Evolutionary conservation across 2,329 filamentous ascomycete genomes (phyloP).

Genomic region (Fusarium avenaceum): DNA sequence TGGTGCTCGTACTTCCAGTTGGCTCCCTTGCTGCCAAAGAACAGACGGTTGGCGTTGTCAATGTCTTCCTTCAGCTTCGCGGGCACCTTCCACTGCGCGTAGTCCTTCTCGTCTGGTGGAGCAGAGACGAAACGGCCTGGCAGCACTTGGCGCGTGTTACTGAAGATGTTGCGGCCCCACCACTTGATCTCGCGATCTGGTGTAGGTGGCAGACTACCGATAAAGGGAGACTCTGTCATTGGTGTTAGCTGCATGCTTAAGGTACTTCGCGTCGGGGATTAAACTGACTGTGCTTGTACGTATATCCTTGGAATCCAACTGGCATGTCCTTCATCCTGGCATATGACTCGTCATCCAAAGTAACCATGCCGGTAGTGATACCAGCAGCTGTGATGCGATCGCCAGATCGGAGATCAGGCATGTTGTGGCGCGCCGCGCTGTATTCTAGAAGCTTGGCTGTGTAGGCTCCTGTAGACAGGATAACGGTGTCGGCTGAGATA

Average conservation of each 20-base stretch:
- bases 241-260: slow-evolving; percentile 50
- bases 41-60: slow-evolving; percentile 66
- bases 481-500: slow-evolving; percentile 63
- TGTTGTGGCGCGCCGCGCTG: slow-evolving; percentile 63
- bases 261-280: not conserved
- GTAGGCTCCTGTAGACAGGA: slow-evolving; percentile 70
- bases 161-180: slow-evolving; percentile 73
- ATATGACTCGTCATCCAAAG: slow-evolving; percentile 63
- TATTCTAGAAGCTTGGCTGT: slow-evolving; percentile 68
- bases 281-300: slow-evolving; percentile 54
- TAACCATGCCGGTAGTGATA: slow-evolving; percentile 70
- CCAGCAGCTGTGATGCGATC: slow-evolving; percentile 70
- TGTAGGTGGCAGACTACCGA: slow-evolving; percentile 70
- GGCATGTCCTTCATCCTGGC: slow-evolving; percentile 64
- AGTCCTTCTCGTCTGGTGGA: slow-evolving; percentile 68
- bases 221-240: slow-evolving; percentile 63
- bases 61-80: slow-evolving; percentile 70
- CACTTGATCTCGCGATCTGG: slow-evolving; percentile 66
- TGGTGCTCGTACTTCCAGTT: slow-evolving; percentile 72
- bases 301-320: slow-evolving; percentile 59
- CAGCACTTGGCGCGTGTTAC: slow-evolving; percentile 65
- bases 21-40: slow-evolving; percentile 69
- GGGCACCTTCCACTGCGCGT: slow-evolving; percentile 73
- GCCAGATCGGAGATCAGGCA: slow-evolving; percentile 64
- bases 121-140: slow-evolving; percentile 68